phyloP scores from a whole-genome alignment of 352 stramenopile species.

The Phytophthora sp. region DNA sequence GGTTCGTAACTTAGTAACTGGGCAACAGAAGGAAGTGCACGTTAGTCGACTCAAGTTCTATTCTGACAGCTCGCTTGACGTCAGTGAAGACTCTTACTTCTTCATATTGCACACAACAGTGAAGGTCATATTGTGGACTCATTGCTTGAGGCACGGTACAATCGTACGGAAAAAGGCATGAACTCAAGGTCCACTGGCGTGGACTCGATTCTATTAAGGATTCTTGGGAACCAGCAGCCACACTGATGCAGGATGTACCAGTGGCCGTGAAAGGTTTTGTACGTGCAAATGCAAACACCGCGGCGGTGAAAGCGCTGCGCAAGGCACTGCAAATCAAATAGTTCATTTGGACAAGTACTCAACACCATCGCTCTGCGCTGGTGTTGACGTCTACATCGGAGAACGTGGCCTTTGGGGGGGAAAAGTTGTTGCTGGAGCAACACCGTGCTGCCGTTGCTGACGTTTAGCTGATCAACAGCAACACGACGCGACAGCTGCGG shows the following conservation, averaged over 20 bases:
- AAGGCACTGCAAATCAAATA: neutral
- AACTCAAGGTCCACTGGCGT: conserved; percentile 10
- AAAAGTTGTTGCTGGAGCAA: no score
- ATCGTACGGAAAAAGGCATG: neutral
- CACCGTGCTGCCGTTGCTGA: no score
- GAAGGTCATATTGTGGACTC: conserved; percentile 7
- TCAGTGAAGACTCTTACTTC: neutral
- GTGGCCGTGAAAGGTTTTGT: neutral
- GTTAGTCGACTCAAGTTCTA: neutral
- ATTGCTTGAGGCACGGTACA: neutral
- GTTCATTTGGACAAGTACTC: no score
- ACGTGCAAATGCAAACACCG: neutral
- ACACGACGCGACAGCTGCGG: no score
- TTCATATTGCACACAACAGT: neutral
- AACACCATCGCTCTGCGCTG: no score
- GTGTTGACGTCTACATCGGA: no score
- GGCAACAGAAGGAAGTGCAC: neutral
- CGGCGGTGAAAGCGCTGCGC: neutral
- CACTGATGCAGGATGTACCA: conserved; percentile 19
- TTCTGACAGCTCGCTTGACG: neutral
- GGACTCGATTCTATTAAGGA: conserved; percentile 5
- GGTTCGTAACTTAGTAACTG: neutral
- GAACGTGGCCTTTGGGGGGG: no score
- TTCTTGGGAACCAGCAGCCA: conserved; percentile 11
- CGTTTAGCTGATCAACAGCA: no score